These are phyloP conservation scores for Colletotrichum sp. DNA, from an alignment of 2,329 filamentous ascomycete species.

Conservation along the genomic window DNA sequence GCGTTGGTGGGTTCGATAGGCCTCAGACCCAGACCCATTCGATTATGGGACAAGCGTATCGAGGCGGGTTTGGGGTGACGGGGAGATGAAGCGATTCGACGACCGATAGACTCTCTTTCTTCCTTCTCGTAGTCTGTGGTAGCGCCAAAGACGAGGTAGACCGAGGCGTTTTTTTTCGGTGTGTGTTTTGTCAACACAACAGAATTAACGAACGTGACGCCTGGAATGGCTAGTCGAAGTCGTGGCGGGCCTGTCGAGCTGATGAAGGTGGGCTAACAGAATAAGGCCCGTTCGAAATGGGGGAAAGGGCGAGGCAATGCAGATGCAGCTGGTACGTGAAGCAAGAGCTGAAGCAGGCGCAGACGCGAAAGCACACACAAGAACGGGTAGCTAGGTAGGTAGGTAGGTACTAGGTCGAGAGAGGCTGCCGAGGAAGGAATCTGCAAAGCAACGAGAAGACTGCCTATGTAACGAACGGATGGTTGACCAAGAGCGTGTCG, in stretches of 20 bases:
- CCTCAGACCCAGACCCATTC: slow-evolving; percentile 22
- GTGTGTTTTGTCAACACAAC: not conserved
- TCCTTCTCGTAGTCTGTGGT: slow-evolving; percentile 3
- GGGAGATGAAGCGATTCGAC: slow-evolving; percentile 19
- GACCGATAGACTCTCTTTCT: not conserved
- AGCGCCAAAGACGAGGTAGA: slow-evolving; percentile 7
- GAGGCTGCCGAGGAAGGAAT: not conserved
- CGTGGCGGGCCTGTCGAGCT: slow-evolving; percentile 13
- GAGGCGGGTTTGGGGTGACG: slow-evolving; percentile 11
- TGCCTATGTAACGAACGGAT: slow-evolving; percentile 21
- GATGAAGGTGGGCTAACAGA: slow-evolving; percentile 11
- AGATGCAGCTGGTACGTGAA: not conserved
- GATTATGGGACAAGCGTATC: slow-evolving; percentile 18
- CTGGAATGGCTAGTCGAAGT: slow-evolving; percentile 15
- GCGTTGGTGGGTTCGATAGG: slow-evolving; percentile 17
- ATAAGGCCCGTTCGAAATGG: not conserved
- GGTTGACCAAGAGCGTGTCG: slow-evolving; percentile 16
- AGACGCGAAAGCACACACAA: not conserved
- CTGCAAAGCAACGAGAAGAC: slow-evolving; percentile 3
- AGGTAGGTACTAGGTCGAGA: not conserved
- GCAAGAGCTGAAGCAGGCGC: not conserved
- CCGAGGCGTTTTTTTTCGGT: not conserved
- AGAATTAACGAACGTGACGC: slow-evolving; percentile 19
- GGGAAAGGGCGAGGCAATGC: not conserved
- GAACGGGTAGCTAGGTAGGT: not conserved